Evolutionary conservation across 1,139 yeast genomes (phyloP).

Genomic region (Pneumocystis canis): DNA sequence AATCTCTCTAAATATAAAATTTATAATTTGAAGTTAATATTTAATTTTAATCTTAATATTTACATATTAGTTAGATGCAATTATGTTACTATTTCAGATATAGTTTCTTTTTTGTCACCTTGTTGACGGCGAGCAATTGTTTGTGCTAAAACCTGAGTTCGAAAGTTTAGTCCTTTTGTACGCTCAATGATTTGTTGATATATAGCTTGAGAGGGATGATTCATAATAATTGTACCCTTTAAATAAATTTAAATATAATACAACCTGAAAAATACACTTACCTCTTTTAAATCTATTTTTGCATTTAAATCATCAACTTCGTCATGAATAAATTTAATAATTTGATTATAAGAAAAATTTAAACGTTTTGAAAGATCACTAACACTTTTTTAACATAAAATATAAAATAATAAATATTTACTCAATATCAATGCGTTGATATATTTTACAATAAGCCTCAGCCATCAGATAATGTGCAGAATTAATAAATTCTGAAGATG

Average conservation of each 20-base stretch:
- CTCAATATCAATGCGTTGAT: constrained; percentile 32
- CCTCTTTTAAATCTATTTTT: constrained; percentile 3
- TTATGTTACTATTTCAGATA: neutral
- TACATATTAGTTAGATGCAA: neutral
- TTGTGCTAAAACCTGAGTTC: constrained; percentile 37
- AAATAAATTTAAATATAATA: neutral
- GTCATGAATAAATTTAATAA: constrained; percentile 36
- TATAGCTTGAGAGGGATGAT: constrained; percentile 33
- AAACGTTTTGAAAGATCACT: constrained; percentile 1
- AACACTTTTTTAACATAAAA: neutral
- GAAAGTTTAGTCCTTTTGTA: constrained; percentile 44
- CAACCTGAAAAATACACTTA: neutral
- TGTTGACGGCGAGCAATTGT: constrained; percentile 17
- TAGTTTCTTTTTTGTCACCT: neutral
- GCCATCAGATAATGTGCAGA: constrained; percentile 37
- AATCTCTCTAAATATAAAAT: neutral
- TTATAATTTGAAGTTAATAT: neutral
- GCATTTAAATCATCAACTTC: constrained; percentile 24
- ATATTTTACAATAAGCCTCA: constrained; percentile 41
- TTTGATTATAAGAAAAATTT: neutral
- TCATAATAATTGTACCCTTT: constrained; percentile 32
- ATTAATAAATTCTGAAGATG: constrained; percentile 31
- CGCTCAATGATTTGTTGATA: constrained; percentile 47
- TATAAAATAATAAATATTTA: neutral
- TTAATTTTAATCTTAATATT: neutral